phyloP scores from a whole-genome alignment of 2,329 filamentous ascomycete species.

The Coleophoma eucalyptorum region DNA sequence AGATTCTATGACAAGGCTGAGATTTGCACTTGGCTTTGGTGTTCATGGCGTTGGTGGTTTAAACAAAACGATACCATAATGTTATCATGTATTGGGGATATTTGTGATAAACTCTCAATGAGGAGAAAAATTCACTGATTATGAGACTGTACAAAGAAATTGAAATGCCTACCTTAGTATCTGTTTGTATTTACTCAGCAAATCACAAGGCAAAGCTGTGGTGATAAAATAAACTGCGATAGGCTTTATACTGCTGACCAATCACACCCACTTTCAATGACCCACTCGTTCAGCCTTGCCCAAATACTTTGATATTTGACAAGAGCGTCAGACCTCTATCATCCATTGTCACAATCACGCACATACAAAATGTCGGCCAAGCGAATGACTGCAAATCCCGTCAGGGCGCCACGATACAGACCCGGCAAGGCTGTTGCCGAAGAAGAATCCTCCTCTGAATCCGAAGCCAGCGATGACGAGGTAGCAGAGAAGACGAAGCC shows the following conservation, averaged over 20 bases:
- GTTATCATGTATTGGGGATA: slow-evolving; percentile 2
- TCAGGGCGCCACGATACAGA: slow-evolving; percentile 75
- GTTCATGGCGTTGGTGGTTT: slow-evolving; percentile 2
- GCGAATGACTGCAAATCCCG: slow-evolving; percentile 90
- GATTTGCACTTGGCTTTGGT: slow-evolving; percentile 13
- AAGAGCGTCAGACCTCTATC: no score
- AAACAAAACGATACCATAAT: slow-evolving; percentile 15
- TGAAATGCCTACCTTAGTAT: neutral
- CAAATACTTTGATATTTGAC: no score
- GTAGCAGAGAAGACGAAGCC: slow-evolving; percentile 27
- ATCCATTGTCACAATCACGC: neutral
- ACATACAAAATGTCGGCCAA: slow-evolving; percentile 57
- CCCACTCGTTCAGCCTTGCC: neutral
- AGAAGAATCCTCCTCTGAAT: slow-evolving; percentile 35
- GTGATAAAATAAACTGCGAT: no score
- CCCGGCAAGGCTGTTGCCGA: slow-evolving; percentile 71
- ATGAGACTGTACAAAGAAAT: neutral
- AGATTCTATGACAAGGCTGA: slow-evolving; percentile 17
- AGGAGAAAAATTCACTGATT: neutral
- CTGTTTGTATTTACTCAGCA: no score
- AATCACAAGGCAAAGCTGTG: no score
- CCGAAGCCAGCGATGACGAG: slow-evolving; percentile 44
- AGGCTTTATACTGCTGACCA: neutral
- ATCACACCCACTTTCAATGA: neutral
- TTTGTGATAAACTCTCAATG: neutral